Percentiles rank a stretch among this genome's conserved stretches.
These are phyloP conservation scores for Penicillium sp. DNA, from an alignment of 2,329 filamentous ascomycete genomes.

Conservation along the genomic window DNA sequence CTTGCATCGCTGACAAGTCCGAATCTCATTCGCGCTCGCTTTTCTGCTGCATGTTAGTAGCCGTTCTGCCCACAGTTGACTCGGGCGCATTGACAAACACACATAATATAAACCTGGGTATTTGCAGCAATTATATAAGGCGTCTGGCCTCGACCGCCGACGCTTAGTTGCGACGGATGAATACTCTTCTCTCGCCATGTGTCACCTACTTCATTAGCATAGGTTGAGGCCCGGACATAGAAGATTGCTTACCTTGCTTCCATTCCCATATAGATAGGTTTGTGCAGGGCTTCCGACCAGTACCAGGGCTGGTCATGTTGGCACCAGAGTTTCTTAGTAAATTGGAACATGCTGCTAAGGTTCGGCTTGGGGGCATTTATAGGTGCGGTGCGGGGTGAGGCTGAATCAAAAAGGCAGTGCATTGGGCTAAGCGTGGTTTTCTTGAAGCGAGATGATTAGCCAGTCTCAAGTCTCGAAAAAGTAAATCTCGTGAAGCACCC, in stretches of 20 bases:
- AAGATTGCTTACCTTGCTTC: neutral
- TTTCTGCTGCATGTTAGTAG: neutral
- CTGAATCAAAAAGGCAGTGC: neutral
- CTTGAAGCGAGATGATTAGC: neutral
- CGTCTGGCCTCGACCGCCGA: neutral
- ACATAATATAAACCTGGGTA: neutral
- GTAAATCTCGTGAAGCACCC: neutral
- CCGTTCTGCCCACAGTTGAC: no score
- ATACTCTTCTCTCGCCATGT: neutral
- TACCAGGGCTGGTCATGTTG: neutral
- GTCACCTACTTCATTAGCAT: neutral
- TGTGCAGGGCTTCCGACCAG: neutral
- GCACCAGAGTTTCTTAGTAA: neutral
- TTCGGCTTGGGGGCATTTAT: neutral
- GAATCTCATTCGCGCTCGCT: neutral
- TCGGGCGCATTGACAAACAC: neutral
- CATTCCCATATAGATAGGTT: neutral
- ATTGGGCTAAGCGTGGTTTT: neutral
- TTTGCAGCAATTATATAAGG: neutral
- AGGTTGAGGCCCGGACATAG: neutral
- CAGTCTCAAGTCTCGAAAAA: neutral
- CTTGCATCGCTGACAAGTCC: neutral
- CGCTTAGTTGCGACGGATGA: neutral
- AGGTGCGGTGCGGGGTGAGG: neutral
- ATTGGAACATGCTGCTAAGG: neutral